Conservation (phyloP, 1,284 basidiomycete genomes). For the Apiotrichum laibachii region DNA sequence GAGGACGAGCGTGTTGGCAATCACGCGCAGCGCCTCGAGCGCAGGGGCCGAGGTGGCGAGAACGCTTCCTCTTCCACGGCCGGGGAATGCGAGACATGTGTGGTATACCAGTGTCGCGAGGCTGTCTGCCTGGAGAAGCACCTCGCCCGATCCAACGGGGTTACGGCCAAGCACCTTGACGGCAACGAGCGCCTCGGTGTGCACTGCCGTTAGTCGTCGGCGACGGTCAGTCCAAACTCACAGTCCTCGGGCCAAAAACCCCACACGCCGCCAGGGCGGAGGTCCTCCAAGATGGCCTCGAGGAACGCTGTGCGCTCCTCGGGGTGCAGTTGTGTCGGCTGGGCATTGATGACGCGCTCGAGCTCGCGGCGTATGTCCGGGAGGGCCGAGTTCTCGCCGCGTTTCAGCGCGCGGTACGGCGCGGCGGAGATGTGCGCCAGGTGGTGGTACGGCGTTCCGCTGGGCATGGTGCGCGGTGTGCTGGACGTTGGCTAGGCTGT, state of each 20-base stretch:
- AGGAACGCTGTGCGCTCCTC: conserved; percentile 54
- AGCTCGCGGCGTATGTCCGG: conserved; percentile 6
- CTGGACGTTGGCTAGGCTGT: neutral
- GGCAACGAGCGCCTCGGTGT: conserved; percentile 60
- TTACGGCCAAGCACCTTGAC: conserved; percentile 73
- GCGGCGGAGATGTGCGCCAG: neutral
- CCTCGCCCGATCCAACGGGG: conserved; percentile 61
- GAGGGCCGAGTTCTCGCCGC: neutral
- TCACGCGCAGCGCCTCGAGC: conserved; percentile 35
- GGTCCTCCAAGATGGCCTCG: conserved; percentile 61
- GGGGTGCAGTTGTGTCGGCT: conserved; percentile 52
- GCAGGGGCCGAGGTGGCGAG: conserved; percentile 5
- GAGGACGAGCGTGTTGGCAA: conserved; percentile 41
- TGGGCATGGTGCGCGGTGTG: neutral
- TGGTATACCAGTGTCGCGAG: conserved; percentile 37
- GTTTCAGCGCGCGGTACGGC: neutral
- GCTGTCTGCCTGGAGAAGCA: conserved; percentile 55
- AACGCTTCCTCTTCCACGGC: neutral
- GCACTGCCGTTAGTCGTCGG: conserved; percentile 16
- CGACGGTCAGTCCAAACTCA: conserved; percentile 12
- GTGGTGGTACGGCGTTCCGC: neutral
- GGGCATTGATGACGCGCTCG: conserved; percentile 26
- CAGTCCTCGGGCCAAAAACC: conserved; percentile 31
- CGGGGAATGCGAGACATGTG: conserved; percentile 27
- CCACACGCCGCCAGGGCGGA: conserved; percentile 54